phyloP scores from a whole-genome alignment of 768 basidiomycete species.

The Scleroderma citrinum region DNA sequence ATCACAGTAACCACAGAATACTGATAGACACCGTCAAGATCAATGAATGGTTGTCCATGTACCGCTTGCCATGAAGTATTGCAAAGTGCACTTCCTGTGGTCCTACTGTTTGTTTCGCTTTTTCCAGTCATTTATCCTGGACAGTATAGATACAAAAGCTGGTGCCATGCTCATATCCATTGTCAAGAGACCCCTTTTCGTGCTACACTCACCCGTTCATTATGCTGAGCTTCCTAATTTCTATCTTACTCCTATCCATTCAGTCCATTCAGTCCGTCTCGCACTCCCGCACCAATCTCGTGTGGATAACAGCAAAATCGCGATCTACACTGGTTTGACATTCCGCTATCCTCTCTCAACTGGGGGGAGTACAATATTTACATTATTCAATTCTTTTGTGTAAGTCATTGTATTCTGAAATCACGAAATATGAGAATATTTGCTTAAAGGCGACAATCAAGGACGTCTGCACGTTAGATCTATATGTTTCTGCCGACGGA shows the following conservation, averaged over 20 bases:
- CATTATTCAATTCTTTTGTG: constrained; percentile 65
- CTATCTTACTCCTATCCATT: not conserved
- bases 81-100: too few species aligned
- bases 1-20: too few species aligned
- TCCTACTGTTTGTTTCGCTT: too few species aligned
- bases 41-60: too few species aligned
- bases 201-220: not conserved
- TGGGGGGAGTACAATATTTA: constrained; percentile 79
- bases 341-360: constrained; percentile 47
- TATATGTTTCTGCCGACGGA: constrained; percentile 39
- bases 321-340: constrained; percentile 58
- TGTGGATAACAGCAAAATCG: constrained; percentile 16
- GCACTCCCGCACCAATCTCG: not conserved
- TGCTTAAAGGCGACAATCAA: constrained; percentile 29
- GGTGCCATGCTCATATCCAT: too few species aligned
- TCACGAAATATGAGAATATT: not conserved
- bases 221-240: not conserved
- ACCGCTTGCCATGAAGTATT: too few species aligned
- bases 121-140: too few species aligned
- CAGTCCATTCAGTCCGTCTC: not conserved
- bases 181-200: too few species aligned
- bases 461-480: constrained; percentile 25
- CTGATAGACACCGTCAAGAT: too few species aligned
- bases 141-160: too few species aligned
- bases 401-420: constrained; percentile 18